A percentile compares a stretch with the other conserved stretches of the same genome.
Evolutionary conservation across 805 yeast species (phyloP).

Genomic region (Maudiozyma pseudohumilis): DNA sequence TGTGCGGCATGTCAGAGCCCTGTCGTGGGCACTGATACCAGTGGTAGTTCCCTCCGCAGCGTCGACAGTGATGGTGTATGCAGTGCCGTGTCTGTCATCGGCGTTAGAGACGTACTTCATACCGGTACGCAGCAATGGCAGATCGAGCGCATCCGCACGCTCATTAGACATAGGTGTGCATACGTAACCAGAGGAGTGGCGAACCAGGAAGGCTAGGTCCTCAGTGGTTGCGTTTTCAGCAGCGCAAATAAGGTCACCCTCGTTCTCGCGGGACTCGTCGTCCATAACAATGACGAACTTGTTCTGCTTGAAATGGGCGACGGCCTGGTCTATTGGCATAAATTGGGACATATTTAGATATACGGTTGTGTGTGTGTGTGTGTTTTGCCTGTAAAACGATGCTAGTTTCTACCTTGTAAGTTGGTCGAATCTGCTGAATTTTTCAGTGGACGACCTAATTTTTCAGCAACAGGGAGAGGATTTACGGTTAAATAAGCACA

Average conservation of each 20-base stretch:
- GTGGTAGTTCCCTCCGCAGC: slow-evolving; percentile 84
- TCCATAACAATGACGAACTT: slow-evolving; percentile 88
- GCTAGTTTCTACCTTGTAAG: background rate
- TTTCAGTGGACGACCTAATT: background rate
- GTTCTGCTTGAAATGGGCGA: slow-evolving; percentile 25
- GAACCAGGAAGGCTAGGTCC: slow-evolving; percentile 88
- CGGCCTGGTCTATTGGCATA: slow-evolving; percentile 23
- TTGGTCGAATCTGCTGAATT: background rate
- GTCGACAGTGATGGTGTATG: slow-evolving; percentile 90
- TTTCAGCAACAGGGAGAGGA: too few species aligned
- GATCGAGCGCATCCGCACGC: slow-evolving; percentile 68
- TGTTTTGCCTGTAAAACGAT: too few species aligned
- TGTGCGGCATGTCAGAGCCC: slow-evolving; percentile 69
- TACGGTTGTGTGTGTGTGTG: background rate
- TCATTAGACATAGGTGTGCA: slow-evolving; percentile 77
- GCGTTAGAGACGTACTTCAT: slow-evolving; percentile 28
- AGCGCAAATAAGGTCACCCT: slow-evolving; percentile 91
- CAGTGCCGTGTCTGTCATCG: slow-evolving; percentile 88
- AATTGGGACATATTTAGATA: slow-evolving; percentile 8
- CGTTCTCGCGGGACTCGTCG: slow-evolving; percentile 92
- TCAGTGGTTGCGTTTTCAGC: slow-evolving; percentile 71
- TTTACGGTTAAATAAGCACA: too few species aligned
- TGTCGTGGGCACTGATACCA: slow-evolving; percentile 90
- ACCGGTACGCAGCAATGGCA: slow-evolving; percentile 56
- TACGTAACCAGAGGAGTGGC: slow-evolving; percentile 81